Evolutionary conservation across 495 filamentous ascomycete genomes (phyloP).

Genomic region (Cercophora newfieldiana): DNA sequence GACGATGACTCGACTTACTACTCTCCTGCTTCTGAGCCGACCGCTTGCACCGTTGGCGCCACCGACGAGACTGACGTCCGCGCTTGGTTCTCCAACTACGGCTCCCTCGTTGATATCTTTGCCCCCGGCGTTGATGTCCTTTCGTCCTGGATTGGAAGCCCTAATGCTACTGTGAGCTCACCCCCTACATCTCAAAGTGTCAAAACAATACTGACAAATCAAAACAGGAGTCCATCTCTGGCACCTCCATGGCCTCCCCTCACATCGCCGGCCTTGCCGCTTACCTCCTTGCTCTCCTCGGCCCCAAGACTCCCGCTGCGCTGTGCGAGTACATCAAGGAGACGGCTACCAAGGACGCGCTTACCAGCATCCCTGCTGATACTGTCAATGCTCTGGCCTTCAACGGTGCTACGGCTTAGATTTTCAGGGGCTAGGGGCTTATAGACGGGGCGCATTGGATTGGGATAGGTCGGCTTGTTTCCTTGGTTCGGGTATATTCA

Average conservation of each 20-base stretch:
- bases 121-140: slow-evolving; percentile 58
- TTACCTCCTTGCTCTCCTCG: slow-evolving; percentile 54
- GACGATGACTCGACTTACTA: slow-evolving; percentile 43
- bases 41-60: slow-evolving; percentile 62
- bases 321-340: slow-evolving; percentile 44
- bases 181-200: neutral
- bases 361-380: slow-evolving; percentile 40
- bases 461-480: too few species aligned
- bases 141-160: slow-evolving; percentile 56
- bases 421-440: neutral
- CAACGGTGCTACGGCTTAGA: slow-evolving; percentile 36
- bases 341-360: slow-evolving; percentile 35
- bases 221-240: slow-evolving; percentile 57
- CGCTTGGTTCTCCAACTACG: slow-evolving; percentile 65
- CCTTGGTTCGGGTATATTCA: too few species aligned
- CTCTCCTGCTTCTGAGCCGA: slow-evolving; percentile 55
- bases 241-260: slow-evolving; percentile 65
- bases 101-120: slow-evolving; percentile 59
- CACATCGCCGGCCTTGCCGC: slow-evolving; percentile 62
- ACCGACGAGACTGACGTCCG: slow-evolving; percentile 44
- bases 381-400: slow-evolving; percentile 51
- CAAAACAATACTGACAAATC: neutral
- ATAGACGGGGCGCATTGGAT: neutral
- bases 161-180: slow-evolving; percentile 42
- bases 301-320: slow-evolving; percentile 43